These are phyloP conservation scores for Jacaranda mimosifolia DNA, from an alignment of 257 asterid species.

Conservation along the genomic window DNA sequence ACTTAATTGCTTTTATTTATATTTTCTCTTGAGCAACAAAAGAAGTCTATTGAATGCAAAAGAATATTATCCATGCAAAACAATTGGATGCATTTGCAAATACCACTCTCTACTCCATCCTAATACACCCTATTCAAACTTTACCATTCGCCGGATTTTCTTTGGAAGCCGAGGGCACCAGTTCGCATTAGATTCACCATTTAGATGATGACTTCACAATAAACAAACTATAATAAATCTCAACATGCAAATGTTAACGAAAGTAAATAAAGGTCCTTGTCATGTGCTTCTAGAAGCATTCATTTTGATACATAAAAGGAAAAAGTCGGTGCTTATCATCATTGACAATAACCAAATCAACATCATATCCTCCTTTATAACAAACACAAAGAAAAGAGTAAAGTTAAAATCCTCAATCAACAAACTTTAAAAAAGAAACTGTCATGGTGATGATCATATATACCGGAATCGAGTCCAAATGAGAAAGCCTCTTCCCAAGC, in stretches of 20 bases:
- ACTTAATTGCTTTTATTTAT: background rate
- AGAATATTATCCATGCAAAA: background rate
- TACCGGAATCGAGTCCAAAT: conserved; percentile 92
- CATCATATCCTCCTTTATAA: conserved; percentile 6
- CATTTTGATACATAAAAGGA: background rate
- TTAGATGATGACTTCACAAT: background rate
- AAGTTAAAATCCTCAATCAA: conserved; percentile 27
- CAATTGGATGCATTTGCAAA: conserved; percentile 2
- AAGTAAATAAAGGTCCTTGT: background rate
- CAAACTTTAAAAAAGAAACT: conserved; percentile 1
- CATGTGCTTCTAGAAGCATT: background rate
- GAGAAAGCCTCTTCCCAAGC: conserved; percentile 91
- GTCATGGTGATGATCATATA: conserved; percentile 17
- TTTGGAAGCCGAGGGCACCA: too few relatives aligned
- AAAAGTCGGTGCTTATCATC: background rate
- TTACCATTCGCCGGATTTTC: too few relatives aligned
- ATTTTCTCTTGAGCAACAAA: background rate
- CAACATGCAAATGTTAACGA: background rate
- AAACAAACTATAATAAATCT: background rate
- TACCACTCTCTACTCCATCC: background rate
- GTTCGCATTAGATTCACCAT: background rate
- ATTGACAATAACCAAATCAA: conserved; percentile 29
- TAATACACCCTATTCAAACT: background rate
- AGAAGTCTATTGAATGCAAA: background rate
- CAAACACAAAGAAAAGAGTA: background rate